Evolutionary conservation across 805 yeast species (phyloP).

Genomic region (Wickerhamiella kurtzmanii): DNA sequence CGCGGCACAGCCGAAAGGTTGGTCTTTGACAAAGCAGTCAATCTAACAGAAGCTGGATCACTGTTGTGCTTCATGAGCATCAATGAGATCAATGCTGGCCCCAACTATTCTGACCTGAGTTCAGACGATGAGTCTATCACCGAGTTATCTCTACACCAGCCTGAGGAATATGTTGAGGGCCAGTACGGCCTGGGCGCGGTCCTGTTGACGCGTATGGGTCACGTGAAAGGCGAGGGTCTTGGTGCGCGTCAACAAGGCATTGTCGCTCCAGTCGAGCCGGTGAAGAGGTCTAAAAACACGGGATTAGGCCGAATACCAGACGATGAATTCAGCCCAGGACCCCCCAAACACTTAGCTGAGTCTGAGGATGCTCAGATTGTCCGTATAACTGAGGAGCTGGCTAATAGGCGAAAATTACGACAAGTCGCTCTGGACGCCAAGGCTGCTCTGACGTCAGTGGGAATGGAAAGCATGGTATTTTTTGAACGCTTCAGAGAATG

Average conservation of each 20-base stretch:
- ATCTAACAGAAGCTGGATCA: background rate
- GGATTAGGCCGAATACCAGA: conserved; percentile 6
- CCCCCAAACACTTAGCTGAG: background rate
- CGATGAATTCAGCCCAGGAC: background rate
- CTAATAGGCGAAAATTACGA: background rate
- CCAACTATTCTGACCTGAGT: background rate
- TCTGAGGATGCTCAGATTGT: background rate
- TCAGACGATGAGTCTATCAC: background rate
- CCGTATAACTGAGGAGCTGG: background rate
- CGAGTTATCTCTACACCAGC: background rate
- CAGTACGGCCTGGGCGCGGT: conserved; percentile 77
- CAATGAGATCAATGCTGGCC: no score
- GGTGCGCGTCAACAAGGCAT: conserved; percentile 67
- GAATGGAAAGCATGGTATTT: background rate
- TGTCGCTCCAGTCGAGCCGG: conserved; percentile 62
- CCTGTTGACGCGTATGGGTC: conserved; percentile 75
- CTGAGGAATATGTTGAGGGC: background rate
- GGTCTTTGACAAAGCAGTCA: background rate
- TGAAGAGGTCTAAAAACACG: conserved; percentile 35
- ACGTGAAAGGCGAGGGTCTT: conserved; percentile 69
- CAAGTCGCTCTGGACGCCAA: background rate
- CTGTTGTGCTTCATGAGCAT: no score
- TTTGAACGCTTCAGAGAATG: background rate
- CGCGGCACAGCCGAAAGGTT: background rate
- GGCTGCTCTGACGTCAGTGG: background rate